Evolutionary conservation across 768 basidiomycete genomes (phyloP).

Genomic region (Phanerochaete carnosa): DNA sequence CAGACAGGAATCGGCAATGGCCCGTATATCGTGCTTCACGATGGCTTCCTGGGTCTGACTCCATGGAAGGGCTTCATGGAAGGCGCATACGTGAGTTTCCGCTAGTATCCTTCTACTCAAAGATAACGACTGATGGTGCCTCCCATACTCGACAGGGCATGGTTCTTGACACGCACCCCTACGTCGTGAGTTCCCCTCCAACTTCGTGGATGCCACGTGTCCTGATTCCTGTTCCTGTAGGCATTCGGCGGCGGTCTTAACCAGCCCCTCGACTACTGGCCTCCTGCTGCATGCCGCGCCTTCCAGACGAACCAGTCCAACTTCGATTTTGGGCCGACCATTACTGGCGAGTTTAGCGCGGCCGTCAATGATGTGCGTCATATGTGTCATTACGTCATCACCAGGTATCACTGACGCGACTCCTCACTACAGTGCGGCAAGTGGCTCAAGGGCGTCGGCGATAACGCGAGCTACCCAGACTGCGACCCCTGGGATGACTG

Average conservation of each 20-base stretch:
- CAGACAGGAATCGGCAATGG: slow-evolving; percentile 56
- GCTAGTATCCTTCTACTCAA: neutral
- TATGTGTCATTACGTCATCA: neutral
- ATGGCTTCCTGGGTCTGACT: slow-evolving; percentile 51
- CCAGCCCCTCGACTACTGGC: slow-evolving; percentile 24
- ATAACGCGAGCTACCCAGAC: slow-evolving; percentile 21
- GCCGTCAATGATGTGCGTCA: slow-evolving; percentile 47
- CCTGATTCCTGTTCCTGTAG: slow-evolving; percentile 3
- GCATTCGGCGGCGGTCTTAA: slow-evolving; percentile 25
- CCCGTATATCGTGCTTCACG: slow-evolving; percentile 55
- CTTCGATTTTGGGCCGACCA: slow-evolving; percentile 61
- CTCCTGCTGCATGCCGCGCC: slow-evolving; percentile 20
- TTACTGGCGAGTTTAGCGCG: slow-evolving; percentile 75
- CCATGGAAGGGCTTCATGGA: slow-evolving; percentile 39
- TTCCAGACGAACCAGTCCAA: slow-evolving; percentile 30
- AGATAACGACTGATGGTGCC: neutral
- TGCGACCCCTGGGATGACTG: slow-evolving; percentile 48
- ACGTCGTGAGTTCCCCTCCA: slow-evolving; percentile 30
- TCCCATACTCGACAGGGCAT: slow-evolving; percentile 28
- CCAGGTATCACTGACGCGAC: neutral
- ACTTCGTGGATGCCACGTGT: neutral
- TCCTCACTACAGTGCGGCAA: slow-evolving; percentile 43
- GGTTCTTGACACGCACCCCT: slow-evolving; percentile 50
- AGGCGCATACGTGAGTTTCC: slow-evolving; percentile 31
- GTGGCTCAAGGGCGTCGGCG: slow-evolving; percentile 35